Evolutionary conservation across 345 rosid species (phyloP).

Genomic region (Populus davidiana): DNA sequence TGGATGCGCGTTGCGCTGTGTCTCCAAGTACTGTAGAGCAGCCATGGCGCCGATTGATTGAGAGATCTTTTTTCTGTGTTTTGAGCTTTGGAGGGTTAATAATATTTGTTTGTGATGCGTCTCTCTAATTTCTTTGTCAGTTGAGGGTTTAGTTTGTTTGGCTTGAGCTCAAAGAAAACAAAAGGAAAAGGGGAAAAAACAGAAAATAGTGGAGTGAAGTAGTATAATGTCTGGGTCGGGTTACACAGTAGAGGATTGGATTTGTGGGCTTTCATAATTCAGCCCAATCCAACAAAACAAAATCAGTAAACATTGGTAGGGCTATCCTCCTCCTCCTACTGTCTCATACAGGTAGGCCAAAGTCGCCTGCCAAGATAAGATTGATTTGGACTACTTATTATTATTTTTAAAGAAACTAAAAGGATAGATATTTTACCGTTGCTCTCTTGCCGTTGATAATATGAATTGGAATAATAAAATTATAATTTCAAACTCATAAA

Average conservation of each 20-base stretch:
- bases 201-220: background rate
- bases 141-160: background rate
- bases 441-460: no score
- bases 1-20: constrained; percentile 62
- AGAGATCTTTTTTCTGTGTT: background rate
- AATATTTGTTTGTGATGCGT: background rate
- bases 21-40: constrained; percentile 82
- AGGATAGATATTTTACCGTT: no score
- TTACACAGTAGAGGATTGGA: background rate
- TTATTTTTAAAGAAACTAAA: no score
- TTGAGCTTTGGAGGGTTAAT: background rate
- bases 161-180: background rate
- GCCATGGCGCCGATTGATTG: constrained; percentile 45
- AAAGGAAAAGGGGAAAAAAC: background rate
- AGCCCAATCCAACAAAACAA: background rate
- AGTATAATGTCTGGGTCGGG: background rate
- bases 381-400: no score
- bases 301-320: no score
- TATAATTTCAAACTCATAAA: no score
- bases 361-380: no score
- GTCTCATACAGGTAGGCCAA: no score
- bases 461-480: no score
- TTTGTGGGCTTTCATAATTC: background rate
- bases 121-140: background rate
- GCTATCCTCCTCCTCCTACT: no score